Percentiles rank a stretch among this genome's conserved stretches.
phyloP scores from a whole-genome alignment of 2,329 filamentous ascomycete species.

The Pestalotiopsis sp. region DNA sequence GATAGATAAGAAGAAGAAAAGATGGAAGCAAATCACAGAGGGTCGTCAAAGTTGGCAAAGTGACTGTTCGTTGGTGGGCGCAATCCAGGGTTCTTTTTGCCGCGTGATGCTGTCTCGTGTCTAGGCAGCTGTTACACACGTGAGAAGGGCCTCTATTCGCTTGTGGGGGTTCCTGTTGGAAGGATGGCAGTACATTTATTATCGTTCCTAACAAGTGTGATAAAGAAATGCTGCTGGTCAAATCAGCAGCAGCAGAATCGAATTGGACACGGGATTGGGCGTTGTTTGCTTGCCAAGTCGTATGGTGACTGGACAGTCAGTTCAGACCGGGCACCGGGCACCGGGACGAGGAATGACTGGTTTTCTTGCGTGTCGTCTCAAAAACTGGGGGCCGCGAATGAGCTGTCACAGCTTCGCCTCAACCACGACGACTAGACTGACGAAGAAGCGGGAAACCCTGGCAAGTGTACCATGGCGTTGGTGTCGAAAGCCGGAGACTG shows the following conservation, averaged over 20 bases:
- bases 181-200: no score
- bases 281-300: background rate
- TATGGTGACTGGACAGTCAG: background rate
- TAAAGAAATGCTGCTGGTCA: background rate
- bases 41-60: background rate
- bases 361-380: no score
- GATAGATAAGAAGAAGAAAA: background rate
- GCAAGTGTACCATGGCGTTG: slow-evolving; percentile 1
- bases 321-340: no score
- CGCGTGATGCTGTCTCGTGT: background rate
- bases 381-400: background rate
- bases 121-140: background rate
- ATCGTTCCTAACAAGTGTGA: background rate
- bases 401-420: background rate
- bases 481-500: background rate
- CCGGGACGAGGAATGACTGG: background rate
- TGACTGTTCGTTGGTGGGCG: background rate
- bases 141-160: background rate
- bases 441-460: background rate
- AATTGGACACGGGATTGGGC: background rate
- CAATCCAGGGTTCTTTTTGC: background rate
- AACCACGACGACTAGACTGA: background rate
- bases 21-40: background rate
- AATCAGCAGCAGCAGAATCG: background rate
- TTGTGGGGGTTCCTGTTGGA: background rate